Conservation (phyloP, 1,139 yeast genomes). For the Magnusiomyces clavatus region DNA sequence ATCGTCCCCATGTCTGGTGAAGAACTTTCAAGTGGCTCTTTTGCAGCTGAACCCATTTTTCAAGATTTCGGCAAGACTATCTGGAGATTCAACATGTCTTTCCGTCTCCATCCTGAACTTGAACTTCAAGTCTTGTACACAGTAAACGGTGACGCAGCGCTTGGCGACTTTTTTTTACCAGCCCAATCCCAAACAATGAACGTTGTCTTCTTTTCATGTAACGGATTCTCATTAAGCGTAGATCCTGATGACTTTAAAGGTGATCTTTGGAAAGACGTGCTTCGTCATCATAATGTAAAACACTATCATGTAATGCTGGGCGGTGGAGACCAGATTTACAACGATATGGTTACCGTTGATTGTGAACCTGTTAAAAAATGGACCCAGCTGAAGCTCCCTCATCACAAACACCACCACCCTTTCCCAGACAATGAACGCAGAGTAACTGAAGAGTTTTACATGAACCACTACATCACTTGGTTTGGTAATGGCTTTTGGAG, state of each 20-base stretch:
- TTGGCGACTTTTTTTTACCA: conserved; percentile 51
- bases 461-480: conserved; percentile 75
- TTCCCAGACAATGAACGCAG: conserved; percentile 41
- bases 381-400: conserved; percentile 46
- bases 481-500: conserved; percentile 83
- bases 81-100: conserved; percentile 52
- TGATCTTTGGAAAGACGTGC: conserved; percentile 79
- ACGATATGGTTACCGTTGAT: conserved; percentile 62
- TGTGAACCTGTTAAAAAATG: conserved; percentile 48
- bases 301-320: conserved; percentile 94
- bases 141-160: conserved; percentile 42
- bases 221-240: conserved; percentile 79
- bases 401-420: conserved; percentile 38
- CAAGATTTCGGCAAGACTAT: conserved; percentile 48
- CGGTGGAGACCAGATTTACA: conserved; percentile 94
- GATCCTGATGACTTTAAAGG: conserved; percentile 61
- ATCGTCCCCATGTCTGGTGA: conserved; percentile 11
- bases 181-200: conserved; percentile 59
- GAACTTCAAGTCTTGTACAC: conserved; percentile 9
- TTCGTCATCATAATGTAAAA: conserved; percentile 49
- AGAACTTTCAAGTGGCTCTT: conserved; percentile 15
- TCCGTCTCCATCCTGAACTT: conserved; percentile 23
- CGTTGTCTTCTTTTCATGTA: conserved; percentile 76
- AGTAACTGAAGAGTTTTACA: conserved; percentile 58
- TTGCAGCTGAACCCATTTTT: conserved; percentile 18